phyloP scores from a whole-genome alignment of 768 basidiomycete genomes.

The Leucosporidium yakuticum region DNA sequence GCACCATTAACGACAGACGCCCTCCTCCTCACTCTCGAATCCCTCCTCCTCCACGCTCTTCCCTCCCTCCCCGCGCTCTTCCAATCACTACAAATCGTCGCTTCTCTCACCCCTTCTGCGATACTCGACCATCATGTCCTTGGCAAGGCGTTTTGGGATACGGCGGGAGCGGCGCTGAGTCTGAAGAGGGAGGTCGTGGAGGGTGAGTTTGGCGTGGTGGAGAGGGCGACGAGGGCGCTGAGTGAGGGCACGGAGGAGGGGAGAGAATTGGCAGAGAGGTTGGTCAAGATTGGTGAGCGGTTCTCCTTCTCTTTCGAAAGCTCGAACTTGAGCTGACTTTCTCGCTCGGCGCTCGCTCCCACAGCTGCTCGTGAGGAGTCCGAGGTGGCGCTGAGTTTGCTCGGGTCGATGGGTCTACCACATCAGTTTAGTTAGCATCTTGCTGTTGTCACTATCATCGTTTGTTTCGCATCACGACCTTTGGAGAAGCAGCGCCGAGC shows the following conservation, averaged over 20 bases:
- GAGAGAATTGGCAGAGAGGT: background rate
- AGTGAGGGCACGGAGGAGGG: conserved; percentile 4
- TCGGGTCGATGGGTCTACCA: background rate
- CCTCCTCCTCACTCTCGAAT: conserved; percentile 1
- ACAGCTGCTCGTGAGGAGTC: background rate
- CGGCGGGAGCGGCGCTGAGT: background rate
- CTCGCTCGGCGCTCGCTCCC: background rate
- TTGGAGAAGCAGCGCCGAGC: too few relatives aligned
- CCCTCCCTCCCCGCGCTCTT: background rate
- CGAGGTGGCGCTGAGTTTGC: background rate
- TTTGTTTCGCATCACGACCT: too few relatives aligned
- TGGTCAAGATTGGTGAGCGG: background rate
- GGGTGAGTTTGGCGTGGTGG: conserved; percentile 4
- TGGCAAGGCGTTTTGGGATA: conserved; percentile 6
- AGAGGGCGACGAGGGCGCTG: background rate
- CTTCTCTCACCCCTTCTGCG: background rate
- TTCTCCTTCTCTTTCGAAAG: background rate
- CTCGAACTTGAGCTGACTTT: too few relatives aligned
- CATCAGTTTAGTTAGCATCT: too few relatives aligned
- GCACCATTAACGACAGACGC: background rate
- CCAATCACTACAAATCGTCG: background rate
- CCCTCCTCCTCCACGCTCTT: background rate
- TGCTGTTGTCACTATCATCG: too few relatives aligned
- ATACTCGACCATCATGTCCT: background rate
- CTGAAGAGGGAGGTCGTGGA: conserved; percentile 1